Evolutionary conservation across 306 rosid genomes (phyloP).

Genomic region (Prosopis cineraria): DNA sequence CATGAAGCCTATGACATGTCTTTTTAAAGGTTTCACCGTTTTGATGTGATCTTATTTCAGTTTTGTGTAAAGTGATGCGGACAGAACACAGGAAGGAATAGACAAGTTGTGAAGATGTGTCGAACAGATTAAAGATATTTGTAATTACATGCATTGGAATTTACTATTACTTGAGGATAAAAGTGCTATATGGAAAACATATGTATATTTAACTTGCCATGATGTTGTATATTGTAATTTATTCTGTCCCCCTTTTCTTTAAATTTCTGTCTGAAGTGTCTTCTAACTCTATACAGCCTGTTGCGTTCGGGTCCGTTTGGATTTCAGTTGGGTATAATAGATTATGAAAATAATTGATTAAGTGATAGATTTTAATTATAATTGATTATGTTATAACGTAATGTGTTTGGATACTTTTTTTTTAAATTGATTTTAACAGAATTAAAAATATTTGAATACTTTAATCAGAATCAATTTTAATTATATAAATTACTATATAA

Average conservation of each 20-base stretch:
- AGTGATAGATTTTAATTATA: too few relatives aligned
- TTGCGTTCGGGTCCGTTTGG: too few relatives aligned
- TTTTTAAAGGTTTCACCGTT: constrained; percentile 46
- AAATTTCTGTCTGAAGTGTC: neutral
- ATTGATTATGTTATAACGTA: too few relatives aligned
- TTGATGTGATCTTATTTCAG: constrained; percentile 21
- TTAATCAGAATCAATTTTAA: too few relatives aligned
- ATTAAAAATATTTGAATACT: too few relatives aligned
- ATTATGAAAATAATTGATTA: too few relatives aligned
- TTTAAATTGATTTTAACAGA: too few relatives aligned
- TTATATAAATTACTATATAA: too few relatives aligned
- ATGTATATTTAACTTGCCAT: constrained; percentile 47
- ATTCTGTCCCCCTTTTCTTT: neutral
- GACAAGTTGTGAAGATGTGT: constrained; percentile 30
- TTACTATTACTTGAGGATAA: constrained; percentile 41
- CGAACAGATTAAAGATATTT: constrained; percentile 33
- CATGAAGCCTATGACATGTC: constrained; percentile 75
- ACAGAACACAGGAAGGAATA: constrained; percentile 35
- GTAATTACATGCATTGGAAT: constrained; percentile 48
- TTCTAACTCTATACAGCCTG: too few relatives aligned
- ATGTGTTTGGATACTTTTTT: too few relatives aligned
- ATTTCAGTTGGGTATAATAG: too few relatives aligned
- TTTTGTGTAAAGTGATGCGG: constrained; percentile 48
- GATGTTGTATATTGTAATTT: constrained; percentile 42
- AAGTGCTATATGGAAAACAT: constrained; percentile 36